phyloP scores from a whole-genome alignment of 2,329 filamentous ascomycete species.

The Talaromyces rugulosus region DNA sequence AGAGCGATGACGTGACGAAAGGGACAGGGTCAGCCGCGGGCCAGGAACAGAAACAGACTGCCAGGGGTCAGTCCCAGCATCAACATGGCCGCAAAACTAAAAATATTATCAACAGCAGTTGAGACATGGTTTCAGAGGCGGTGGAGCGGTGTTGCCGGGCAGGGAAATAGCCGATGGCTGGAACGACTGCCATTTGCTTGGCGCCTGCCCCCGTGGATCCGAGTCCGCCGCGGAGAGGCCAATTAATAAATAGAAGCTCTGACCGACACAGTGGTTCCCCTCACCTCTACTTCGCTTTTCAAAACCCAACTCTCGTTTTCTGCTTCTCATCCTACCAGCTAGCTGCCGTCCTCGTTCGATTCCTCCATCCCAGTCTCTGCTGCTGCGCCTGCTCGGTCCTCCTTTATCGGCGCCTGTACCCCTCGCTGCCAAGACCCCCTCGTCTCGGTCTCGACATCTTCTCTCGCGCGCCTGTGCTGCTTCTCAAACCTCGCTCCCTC shows the following conservation, averaged over 20 bases:
- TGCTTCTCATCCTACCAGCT: neutral
- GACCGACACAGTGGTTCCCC: neutral
- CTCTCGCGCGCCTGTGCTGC: no score
- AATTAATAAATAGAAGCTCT: neutral
- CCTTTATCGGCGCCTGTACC: neutral
- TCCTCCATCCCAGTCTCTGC: neutral
- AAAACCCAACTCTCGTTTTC: neutral
- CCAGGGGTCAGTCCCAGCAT: neutral
- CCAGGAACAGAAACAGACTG: neutral
- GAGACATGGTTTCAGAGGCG: conserved; percentile 13
- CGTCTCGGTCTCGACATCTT: neutral
- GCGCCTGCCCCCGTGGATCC: neutral
- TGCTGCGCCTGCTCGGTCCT: neutral
- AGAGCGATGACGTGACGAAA: neutral
- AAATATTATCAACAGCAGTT: neutral
- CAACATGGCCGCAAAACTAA: neutral
- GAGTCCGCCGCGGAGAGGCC: neutral
- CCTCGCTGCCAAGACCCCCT: conserved; percentile 1
- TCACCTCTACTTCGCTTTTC: neutral
- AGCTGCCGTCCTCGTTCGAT: neutral
- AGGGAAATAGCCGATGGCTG: conserved; percentile 4
- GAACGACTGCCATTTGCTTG: neutral
- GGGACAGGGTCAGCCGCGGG: neutral
- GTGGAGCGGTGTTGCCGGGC: conserved; percentile 6
- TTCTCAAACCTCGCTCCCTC: neutral